Evolutionary conservation across 129 eudicot species (phyloP), one percentile per base, ranked within the genome.

Genomic region (Chrysanthemum makinoi): DNA sequence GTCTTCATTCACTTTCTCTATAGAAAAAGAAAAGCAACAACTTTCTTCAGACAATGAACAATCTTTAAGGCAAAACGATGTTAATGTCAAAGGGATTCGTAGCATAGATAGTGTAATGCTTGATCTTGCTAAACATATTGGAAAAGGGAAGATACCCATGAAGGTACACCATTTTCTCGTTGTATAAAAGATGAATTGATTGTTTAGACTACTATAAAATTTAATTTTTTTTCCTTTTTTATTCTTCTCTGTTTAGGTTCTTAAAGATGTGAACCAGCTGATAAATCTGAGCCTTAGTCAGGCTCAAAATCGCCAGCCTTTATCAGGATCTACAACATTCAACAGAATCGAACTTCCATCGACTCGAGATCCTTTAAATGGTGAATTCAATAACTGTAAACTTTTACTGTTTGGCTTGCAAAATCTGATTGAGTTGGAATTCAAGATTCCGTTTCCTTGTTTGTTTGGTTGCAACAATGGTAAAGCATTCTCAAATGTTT

Each of bases 251-350:
- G 54, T 35, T 79, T 50, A 95, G 99, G 93, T 84, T 74, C 85
- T 87, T 56, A 84, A 83, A 83, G 96, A 89, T 76, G 79, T 94
- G 22, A 78, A 81, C 66, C 85, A 86, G 69, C 70, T 90, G 66
- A 62, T 90, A 77, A 87, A 73, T 74, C 81, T 84, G 52, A 78
- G 95, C 47, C 78, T 86, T 30, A 81, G 66, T 76, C 97, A 82
- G 75, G 80, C 85, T 67, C 86, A 81, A 73, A 80, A 79, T 77
- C 85, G 85, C 57, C 91, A 87, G 76, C 86, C 90, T 15, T 82
- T 95, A 30, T 87, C 97, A 66, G 97, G 96, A 71, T 84, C 97
- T 39, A 95, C 99, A 54, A 90, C 94, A 67, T 95, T 95, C 68
- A 87, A 76, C 68, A 93, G 99, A 65, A 90, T 95, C 68, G 91